Percentiles rank a stretch among this genome's conserved stretches.
phyloP scores from a whole-genome alignment of 768 basidiomycete species.

The Mrakia gelida region DNA sequence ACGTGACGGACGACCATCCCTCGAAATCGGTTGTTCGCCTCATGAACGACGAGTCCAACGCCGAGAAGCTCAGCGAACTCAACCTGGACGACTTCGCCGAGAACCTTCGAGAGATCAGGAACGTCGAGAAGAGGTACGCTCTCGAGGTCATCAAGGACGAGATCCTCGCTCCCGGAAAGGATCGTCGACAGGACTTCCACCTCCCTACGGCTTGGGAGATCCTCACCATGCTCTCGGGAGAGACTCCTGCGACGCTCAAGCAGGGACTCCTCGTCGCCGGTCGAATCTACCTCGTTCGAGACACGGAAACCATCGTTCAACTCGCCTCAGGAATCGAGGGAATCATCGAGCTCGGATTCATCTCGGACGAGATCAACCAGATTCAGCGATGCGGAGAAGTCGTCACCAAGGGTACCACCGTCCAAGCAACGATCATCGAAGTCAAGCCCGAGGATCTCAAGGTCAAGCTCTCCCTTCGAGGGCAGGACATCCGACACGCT shows the following conservation, averaged over 20 bases:
- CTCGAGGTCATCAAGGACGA: constrained; percentile 85
- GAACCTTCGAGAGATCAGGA: constrained; percentile 76
- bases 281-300: constrained; percentile 52
- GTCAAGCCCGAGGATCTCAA: constrained; percentile 61
- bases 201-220: constrained; percentile 71
- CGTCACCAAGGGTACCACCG: constrained; percentile 71
- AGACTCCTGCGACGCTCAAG: constrained; percentile 71
- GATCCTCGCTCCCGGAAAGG: constrained; percentile 71
- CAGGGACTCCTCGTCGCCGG: constrained; percentile 68
- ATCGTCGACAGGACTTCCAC: constrained; percentile 63
- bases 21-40: constrained; percentile 81
- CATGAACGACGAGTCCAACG: constrained; percentile 69
- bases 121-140: constrained; percentile 81
- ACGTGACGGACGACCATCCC: constrained; percentile 78
- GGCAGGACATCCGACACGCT: constrained; percentile 57
- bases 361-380: constrained; percentile 34
- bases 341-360: constrained; percentile 58
- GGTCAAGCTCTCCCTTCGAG: constrained; percentile 69
- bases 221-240: constrained; percentile 91
- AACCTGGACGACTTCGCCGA: constrained; percentile 94
- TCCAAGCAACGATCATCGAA: constrained; percentile 68
- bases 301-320: constrained; percentile 62
- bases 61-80: constrained; percentile 78
- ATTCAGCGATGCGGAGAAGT: constrained; percentile 46
- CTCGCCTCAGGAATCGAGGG: constrained; percentile 95